Percentiles rank a stretch among this genome's conserved stretches.
Conservation (phyloP, 1,284 basidiomycete genomes). For the Melampsora allii-populina region DNA sequence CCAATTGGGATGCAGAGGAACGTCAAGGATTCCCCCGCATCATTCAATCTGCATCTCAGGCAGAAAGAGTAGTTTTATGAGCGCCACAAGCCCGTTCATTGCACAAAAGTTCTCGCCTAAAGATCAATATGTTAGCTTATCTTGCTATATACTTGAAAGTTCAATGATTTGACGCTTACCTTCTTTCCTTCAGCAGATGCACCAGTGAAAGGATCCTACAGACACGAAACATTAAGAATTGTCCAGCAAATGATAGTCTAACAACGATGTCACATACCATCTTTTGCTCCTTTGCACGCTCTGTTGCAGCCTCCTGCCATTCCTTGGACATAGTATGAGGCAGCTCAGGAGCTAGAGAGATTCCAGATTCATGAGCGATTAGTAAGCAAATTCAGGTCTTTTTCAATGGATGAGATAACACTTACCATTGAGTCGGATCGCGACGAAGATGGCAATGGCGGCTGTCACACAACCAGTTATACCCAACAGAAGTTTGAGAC, state of each 20-base stretch:
- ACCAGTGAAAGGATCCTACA: constrained; percentile 42
- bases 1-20: no score
- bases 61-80: no score
- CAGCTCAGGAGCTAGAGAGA: constrained; percentile 21
- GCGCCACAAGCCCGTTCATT: neutral
- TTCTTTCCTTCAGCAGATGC: constrained; percentile 38
- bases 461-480: constrained; percentile 42
- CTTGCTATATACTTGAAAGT: neutral
- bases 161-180: constrained; percentile 10
- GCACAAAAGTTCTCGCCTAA: constrained; percentile 40
- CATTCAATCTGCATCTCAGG: no score
- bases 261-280: constrained; percentile 22
- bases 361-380: no score
- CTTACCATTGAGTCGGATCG: constrained; percentile 29
- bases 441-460: constrained; percentile 26
- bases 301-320: constrained; percentile 40
- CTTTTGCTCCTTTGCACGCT: constrained; percentile 43
- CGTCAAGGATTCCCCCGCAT: no score
- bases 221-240: neutral
- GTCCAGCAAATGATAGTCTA: neutral
- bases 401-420: neutral
- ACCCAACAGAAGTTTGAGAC: constrained; percentile 41
- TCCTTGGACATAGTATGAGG: constrained; percentile 43
- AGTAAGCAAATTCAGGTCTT: no score
- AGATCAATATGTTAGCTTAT: neutral